phyloP scores from a whole-genome alignment of 148 eudicot genomes.

The Silene uniflora region DNA sequence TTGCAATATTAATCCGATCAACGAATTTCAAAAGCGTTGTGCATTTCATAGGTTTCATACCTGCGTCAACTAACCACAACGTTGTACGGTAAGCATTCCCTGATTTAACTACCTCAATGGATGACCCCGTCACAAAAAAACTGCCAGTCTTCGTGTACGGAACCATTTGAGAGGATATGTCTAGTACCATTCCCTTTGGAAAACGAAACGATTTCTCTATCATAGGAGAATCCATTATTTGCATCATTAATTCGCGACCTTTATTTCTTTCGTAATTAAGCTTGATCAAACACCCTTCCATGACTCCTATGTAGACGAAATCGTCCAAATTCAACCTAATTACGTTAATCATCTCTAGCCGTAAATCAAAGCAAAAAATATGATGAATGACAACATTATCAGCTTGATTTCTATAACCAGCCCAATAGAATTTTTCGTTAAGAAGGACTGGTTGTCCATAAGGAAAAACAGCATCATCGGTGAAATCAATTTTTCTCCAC shows the following conservation, averaged over 20 bases:
- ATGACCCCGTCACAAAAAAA: neutral
- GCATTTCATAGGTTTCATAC: neutral
- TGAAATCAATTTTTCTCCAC: neutral
- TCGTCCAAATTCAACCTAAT: neutral
- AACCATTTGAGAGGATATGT: neutral
- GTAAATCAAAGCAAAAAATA: conserved; percentile 10
- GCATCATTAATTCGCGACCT: too few species aligned
- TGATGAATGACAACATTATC: too few species aligned
- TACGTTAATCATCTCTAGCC: neutral
- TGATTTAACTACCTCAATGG: neutral
- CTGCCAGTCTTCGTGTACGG: conserved; percentile 3
- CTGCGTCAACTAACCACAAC: too few species aligned
- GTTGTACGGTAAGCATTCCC: too few species aligned
- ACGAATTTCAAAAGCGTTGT: neutral
- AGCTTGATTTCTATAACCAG: neutral
- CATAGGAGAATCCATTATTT: too few species aligned
- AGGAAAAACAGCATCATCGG: neutral
- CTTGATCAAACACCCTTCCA: conserved; percentile 15
- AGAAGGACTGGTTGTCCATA: neutral
- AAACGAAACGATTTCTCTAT: too few species aligned
- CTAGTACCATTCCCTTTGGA: too few species aligned
- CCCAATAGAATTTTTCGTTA: neutral
- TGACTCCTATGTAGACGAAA: neutral
- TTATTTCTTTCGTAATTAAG: too few species aligned
- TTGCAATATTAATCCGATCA: neutral